Base-by-base conservation (phyloP, 345 rosid species). In the Balakata baccata region DNA sequence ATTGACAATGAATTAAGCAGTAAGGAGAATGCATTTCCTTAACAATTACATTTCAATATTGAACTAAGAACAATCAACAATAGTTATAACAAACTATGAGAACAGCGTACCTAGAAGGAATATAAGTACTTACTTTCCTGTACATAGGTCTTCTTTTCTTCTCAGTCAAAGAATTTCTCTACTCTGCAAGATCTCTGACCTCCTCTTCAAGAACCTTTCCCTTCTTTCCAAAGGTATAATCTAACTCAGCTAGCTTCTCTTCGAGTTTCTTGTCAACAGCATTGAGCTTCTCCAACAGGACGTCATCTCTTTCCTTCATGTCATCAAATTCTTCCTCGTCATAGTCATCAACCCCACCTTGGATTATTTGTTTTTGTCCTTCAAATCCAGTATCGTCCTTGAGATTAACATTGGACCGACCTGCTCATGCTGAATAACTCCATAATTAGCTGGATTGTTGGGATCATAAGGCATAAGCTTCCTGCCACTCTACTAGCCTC, bases 391-490 rank as follows among this genome's bases (percentile, higher is more conserved):
- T 79, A 69, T 76, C 53, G 23, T 81, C 84, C 51, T 39, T 20
- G 3, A 20, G 39, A 59, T 81, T 84, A 49, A 16, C 85, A 73
- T 85, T 37, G 17, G 80, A 37, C 78, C 86, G 6, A 25, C 87
- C 68, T 81, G 81, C 61, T 83, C 85, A 41, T 77, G 85, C 65
- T 87, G 80, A 51, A 92, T 82, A 75, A 84, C 81, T 70, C 97
- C 98, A 74, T 79, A 94, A 80, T 92, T 94, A 2, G 82, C 84
- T 6, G 98, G 97, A 71, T 88, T 87, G 51, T 89, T 89, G 6
- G 98, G 98, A 82, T 94, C 98, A 84, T 85, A 89, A 74, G 89
- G 92, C 98, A 84, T 85, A 89, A 74, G 89, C 85, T 82, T 94
- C 99, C 79, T 87, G 90, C 97, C 94, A 90, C 63, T 88, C 85